Percentiles rank a stretch among this genome's conserved stretches.
Conservation (phyloP, 179 eudicot genomes). For the Silene vulgaris region DNA sequence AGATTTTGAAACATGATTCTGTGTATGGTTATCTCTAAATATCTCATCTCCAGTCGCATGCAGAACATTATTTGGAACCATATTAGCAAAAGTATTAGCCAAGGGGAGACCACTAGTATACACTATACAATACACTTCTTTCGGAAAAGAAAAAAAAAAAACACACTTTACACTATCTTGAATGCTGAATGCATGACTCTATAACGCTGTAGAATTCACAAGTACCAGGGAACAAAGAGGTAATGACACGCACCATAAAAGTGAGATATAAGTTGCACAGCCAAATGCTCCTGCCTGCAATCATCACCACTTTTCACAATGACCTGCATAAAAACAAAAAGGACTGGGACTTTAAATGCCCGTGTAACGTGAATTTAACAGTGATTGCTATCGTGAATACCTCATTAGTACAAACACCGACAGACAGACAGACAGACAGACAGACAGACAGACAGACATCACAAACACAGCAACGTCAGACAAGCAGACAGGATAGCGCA, state of each 20-base stretch:
- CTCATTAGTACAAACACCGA: not conserved
- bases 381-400: not conserved
- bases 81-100: not conserved
- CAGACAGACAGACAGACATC: not conserved
- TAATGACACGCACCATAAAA: constrained; percentile 66
- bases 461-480: not conserved
- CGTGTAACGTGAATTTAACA: not conserved
- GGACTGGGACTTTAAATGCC: not conserved
- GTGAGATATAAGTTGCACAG: constrained; percentile 94
- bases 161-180: not conserved
- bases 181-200: not conserved
- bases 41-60: not conserved
- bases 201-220: not conserved
- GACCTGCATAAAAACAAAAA: constrained; percentile 37
- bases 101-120: constrained; percentile 7
- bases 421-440: not conserved
- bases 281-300: constrained; percentile 98
- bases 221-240: constrained; percentile 3
- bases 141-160: no score
- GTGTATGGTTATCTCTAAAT: not conserved
- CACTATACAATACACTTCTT: no score
- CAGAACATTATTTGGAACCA: not conserved
- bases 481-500: not conserved
- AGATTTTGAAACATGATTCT: no score
- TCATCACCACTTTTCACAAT: constrained; percentile 99